Percentiles rank a stretch among this genome's conserved stretches.
phyloP scores from a whole-genome alignment of 1,139 yeast genomes.

The Hemisphaericaspora subhashii region DNA sequence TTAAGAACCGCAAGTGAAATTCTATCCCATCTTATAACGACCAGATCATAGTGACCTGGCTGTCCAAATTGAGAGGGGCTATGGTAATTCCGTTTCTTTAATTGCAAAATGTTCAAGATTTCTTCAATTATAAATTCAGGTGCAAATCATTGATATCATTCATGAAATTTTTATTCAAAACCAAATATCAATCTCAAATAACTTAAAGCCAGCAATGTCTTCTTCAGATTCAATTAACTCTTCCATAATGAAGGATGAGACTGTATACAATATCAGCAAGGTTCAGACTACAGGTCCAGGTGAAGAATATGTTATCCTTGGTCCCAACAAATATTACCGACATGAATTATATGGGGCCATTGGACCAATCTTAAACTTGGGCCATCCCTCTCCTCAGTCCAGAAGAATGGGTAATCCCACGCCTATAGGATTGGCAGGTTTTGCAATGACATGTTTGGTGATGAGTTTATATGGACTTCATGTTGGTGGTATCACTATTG shows the following conservation, averaged over 20 bases:
- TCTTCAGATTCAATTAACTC: conserved; percentile 1
- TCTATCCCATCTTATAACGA: no score
- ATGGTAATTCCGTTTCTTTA: no score
- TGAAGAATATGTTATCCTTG: conserved; percentile 28
- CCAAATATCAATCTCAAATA: background rate
- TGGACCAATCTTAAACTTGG: conserved; percentile 40
- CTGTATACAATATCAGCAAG: conserved; percentile 14
- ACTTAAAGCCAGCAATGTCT: background rate
- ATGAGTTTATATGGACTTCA: conserved; percentile 42
- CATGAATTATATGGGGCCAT: conserved; percentile 42
- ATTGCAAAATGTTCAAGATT: no score
- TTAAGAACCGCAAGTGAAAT: no score
- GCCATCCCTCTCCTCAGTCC: conserved; percentile 33
- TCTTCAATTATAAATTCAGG: background rate
- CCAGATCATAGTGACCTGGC: no score
- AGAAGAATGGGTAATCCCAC: conserved; percentile 46
- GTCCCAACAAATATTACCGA: conserved; percentile 32
- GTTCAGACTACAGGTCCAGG: conserved; percentile 21
- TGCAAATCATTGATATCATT: background rate
- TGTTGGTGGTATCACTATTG: conserved; percentile 37
- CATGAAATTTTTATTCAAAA: no score
- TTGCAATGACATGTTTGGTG: conserved; percentile 49
- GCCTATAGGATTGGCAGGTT: conserved; percentile 59
- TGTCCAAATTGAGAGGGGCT: no score
- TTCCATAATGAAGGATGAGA: background rate